Conservation (phyloP, 2,329 filamentous ascomycete genomes). For the Xylariaceae sp. region DNA sequence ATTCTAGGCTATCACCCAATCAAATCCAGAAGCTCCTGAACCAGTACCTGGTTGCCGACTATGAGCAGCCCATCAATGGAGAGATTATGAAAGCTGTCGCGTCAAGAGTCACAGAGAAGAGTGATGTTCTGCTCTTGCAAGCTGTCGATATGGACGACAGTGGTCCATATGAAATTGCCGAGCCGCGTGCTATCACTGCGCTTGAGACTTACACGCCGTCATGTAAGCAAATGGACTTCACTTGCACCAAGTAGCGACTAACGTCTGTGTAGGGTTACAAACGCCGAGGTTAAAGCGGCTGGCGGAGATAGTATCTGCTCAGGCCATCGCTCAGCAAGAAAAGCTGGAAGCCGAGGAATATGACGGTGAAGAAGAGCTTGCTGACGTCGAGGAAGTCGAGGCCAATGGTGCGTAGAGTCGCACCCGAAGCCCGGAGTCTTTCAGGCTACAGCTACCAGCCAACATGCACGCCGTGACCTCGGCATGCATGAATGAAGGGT, state of each 20-base stretch:
- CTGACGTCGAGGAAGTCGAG: slow-evolving; percentile 36
- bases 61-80: slow-evolving; percentile 98
- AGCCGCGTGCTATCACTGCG: slow-evolving; percentile 91
- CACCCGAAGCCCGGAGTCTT: slow-evolving; percentile 20
- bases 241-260: slow-evolving; percentile 26
- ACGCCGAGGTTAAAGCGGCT: slow-evolving; percentile 90
- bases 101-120: slow-evolving; percentile 95
- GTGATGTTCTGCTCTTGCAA: slow-evolving; percentile 85
- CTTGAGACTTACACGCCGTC: slow-evolving; percentile 97
- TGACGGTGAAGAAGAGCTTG: slow-evolving; percentile 43
- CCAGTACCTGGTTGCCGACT: slow-evolving; percentile 97
- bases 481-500: slow-evolving; percentile 15
- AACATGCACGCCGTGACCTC: slow-evolving; percentile 21
- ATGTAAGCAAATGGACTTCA: slow-evolving; percentile 57
- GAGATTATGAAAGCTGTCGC: slow-evolving; percentile 99
- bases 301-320: slow-evolving; percentile 95
- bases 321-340: slow-evolving; percentile 93
- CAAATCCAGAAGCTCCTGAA: slow-evolving; percentile 99
- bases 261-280: slow-evolving; percentile 68
- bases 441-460: slow-evolving; percentile 19
- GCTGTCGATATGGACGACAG: slow-evolving; percentile 99
- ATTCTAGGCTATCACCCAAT: slow-evolving; percentile 80
- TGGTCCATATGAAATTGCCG: slow-evolving; percentile 96
- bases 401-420: slow-evolving; percentile 35
- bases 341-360: slow-evolving; percentile 55